A percentile compares a stretch with the other conserved stretches of the same genome.
Evolutionary conservation across 2,329 filamentous ascomycete genomes (phyloP).

Genomic region (Fusarium dimerum): DNA sequence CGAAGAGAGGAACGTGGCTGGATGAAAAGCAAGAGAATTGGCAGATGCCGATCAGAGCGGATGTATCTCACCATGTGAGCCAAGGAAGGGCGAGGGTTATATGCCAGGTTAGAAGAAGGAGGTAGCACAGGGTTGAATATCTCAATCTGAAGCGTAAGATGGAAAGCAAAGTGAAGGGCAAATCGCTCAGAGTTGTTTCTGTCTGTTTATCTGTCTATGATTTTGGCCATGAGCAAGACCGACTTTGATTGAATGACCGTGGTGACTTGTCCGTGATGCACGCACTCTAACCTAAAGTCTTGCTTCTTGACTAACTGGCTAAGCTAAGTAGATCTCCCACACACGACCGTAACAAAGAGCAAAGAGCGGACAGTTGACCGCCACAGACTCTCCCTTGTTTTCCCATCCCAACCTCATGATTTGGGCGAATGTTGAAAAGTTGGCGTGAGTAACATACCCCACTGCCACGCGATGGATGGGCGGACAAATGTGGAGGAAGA

Average conservation of each 20-base stretch:
- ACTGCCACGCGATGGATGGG: conserved; percentile 19
- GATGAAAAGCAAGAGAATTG: neutral
- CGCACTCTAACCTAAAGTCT: conserved; percentile 22
- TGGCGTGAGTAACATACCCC: neutral
- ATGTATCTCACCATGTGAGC: conserved; percentile 7
- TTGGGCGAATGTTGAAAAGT: no score
- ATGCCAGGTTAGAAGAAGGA: neutral
- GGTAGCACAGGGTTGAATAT: conserved; percentile 24
- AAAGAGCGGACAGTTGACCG: conserved; percentile 14
- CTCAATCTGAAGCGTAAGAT: conserved; percentile 22
- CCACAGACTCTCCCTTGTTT: conserved; percentile 1
- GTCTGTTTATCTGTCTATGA: neutral
- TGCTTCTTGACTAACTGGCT: neutral
- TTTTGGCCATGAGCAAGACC: neutral
- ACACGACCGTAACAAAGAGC: neutral
- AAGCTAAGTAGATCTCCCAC: no score
- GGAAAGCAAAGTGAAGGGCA: conserved; percentile 10
- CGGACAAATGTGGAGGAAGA: conserved; percentile 10
- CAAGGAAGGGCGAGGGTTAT: neutral
- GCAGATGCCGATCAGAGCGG: neutral
- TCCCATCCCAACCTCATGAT: neutral
- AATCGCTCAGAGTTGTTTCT: neutral
- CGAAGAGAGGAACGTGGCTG: neutral
- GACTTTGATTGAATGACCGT: conserved; percentile 1
- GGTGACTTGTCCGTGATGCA: conserved; percentile 22